phyloP scores from a whole-genome alignment of 257 asterid species.

The Solanum stenotomum region DNA sequence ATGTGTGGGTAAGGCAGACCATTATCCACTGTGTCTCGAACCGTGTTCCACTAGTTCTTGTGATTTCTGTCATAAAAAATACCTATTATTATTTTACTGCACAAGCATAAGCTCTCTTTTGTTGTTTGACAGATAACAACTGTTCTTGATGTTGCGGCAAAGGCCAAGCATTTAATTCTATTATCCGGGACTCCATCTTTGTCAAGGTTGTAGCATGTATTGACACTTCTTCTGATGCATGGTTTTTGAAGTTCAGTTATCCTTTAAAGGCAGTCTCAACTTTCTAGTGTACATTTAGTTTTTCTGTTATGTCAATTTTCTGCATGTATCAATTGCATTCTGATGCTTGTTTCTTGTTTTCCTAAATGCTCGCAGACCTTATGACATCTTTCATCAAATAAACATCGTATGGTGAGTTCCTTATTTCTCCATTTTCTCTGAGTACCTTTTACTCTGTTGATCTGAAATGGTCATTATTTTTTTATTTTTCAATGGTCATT shows the following conservation, averaged over 20 bases:
- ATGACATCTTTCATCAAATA: constrained; percentile 94
- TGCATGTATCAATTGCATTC: constrained; percentile 5
- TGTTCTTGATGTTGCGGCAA: constrained; percentile 62
- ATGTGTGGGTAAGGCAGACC: background rate
- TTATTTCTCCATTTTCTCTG: background rate
- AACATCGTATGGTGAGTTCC: constrained; percentile 81
- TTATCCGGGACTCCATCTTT: constrained; percentile 97
- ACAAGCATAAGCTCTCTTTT: background rate
- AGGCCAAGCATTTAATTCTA: constrained; percentile 78
- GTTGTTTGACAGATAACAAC: constrained; percentile 42
- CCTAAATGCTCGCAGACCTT: constrained; percentile 95
- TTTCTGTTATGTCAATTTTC: background rate
- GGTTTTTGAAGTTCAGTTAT: background rate
- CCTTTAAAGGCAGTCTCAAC: background rate
- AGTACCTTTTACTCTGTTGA: background rate
- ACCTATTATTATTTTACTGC: background rate
- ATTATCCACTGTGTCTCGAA: background rate
- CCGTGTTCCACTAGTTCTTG: background rate
- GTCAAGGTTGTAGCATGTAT: constrained; percentile 62
- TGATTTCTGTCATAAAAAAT: background rate
- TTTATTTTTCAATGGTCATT: background rate
- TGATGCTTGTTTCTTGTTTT: constrained; percentile 22
- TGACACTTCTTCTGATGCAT: background rate
- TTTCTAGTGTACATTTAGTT: background rate
- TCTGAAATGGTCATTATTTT: background rate